Evolutionary conservation across 139 green algal species (phyloP).

Genomic region (Raphidocelis subcapitata): DNA sequence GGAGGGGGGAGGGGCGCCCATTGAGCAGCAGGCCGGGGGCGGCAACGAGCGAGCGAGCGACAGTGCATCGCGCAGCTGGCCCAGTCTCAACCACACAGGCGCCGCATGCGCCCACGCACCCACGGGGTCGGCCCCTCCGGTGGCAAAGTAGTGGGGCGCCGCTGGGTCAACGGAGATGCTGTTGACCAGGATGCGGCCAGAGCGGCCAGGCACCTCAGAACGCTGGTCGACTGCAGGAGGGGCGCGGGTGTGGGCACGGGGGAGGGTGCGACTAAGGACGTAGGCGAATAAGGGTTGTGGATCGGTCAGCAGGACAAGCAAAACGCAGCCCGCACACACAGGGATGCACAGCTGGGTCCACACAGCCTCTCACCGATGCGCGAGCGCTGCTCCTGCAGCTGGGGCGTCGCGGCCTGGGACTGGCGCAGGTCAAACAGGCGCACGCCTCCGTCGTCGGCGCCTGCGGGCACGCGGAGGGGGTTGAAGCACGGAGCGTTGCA

Average conservation of each 20-base stretch:
- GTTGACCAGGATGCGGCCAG: conserved; percentile 28
- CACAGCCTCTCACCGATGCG: background rate
- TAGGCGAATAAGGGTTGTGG: too few species aligned
- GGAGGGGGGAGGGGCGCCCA: too few species aligned
- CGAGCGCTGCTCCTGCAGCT: background rate
- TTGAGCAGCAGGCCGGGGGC: too few species aligned
- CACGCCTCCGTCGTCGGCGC: conserved; percentile 29
- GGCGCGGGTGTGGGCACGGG: background rate
- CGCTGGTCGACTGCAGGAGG: conserved; percentile 33
- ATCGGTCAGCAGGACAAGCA: too few species aligned
- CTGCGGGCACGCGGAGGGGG: conserved; percentile 16
- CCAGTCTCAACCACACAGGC: too few species aligned
- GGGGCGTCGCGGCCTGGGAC: background rate
- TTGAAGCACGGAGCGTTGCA: too few species aligned
- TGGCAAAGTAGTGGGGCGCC: conserved; percentile 31
- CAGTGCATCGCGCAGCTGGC: too few species aligned
- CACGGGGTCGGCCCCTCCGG: conserved; percentile 30
- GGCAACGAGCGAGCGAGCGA: too few species aligned
- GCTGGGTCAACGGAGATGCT: conserved; percentile 24
- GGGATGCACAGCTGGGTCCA: too few species aligned
- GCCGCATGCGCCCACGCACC: conserved; percentile 1
- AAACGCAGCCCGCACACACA: too few species aligned
- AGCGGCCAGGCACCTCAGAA: conserved; percentile 25
- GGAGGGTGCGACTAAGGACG: too few species aligned
- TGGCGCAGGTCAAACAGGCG: conserved; percentile 18